These are phyloP conservation scores for Hypoxylon perforatum DNA, from an alignment of 495 filamentous ascomycete genomes.

Conservation along the genomic window DNA sequence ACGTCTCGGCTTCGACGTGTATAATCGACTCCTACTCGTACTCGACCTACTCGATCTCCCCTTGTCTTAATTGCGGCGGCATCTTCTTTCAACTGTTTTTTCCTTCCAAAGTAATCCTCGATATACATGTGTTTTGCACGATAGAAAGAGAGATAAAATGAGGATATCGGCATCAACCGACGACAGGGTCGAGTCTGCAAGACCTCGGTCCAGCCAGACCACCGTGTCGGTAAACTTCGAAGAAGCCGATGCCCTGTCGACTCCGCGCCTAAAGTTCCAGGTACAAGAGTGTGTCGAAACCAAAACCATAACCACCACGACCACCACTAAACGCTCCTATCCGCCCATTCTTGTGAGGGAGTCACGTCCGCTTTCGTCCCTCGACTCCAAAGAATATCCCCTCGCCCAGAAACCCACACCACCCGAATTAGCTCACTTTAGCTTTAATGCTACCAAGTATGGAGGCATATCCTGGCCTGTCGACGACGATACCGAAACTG, in stretches of 20 bases:
- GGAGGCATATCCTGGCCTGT: conserved; percentile 72
- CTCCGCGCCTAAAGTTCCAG: conserved; percentile 58
- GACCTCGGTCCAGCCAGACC: conserved; percentile 57
- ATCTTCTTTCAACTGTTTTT: conserved; percentile 9
- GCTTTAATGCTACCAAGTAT: conserved; percentile 68
- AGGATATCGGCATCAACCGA: conserved; percentile 42
- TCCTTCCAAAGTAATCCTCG: neutral
- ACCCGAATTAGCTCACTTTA: conserved; percentile 74
- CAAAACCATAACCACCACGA: conserved; percentile 89
- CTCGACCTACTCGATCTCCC: neutral
- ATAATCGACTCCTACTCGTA: too few species aligned
- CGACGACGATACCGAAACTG: conserved; percentile 66
- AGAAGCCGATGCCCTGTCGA: conserved; percentile 51
- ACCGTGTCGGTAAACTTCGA: conserved; percentile 59
- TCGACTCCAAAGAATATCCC: conserved; percentile 91
- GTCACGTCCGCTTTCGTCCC: conserved; percentile 74
- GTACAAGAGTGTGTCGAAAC: conserved; percentile 68
- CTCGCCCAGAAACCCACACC: conserved; percentile 86
- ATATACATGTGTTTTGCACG: conserved; percentile 39
- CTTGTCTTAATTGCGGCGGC: too few species aligned
- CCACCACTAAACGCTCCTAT: conserved; percentile 89
- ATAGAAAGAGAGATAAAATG: conserved; percentile 32
- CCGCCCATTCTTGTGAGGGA: conserved; percentile 83
- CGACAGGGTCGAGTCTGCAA: conserved; percentile 50
- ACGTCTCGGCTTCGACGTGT: conserved; percentile 12